A percentile compares a stretch with the other conserved stretches of the same genome.
phyloP scores from a whole-genome alignment of 2,329 filamentous ascomycete genomes.

The Xylariales sp. region DNA sequence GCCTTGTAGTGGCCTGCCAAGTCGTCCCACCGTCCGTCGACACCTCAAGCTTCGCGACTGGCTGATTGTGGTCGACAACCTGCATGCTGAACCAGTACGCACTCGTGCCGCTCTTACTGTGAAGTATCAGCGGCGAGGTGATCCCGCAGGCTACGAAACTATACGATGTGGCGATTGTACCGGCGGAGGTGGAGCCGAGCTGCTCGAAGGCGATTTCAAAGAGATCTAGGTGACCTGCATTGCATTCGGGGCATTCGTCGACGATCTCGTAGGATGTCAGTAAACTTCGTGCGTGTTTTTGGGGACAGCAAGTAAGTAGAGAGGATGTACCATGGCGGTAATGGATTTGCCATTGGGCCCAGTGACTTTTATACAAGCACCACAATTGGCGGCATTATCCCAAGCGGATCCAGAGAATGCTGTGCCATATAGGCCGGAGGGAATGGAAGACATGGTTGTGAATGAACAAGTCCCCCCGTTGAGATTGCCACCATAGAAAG shows the following conservation, averaged over 20 bases:
- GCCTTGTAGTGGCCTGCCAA: conserved; percentile 52
- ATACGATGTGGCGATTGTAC: conserved; percentile 36
- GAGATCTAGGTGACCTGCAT: conserved; percentile 36
- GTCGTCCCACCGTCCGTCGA: conserved; percentile 54
- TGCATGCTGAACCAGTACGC: conserved; percentile 51
- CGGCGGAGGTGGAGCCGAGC: conserved; percentile 30
- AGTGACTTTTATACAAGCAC: conserved; percentile 56
- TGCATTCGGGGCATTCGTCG: conserved; percentile 41
- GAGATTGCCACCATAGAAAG: conserved; percentile 52
- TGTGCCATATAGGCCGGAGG: conserved; percentile 54
- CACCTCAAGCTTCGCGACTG: conserved; percentile 53
- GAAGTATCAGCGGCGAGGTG: conserved; percentile 34
- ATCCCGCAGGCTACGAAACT: conserved; percentile 36
- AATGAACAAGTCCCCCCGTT: conserved; percentile 60
- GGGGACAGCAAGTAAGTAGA: background rate
- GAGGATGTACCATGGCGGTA: conserved; percentile 54
- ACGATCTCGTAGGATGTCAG: conserved; percentile 28
- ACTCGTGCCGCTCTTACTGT: conserved; percentile 40
- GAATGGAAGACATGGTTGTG: conserved; percentile 53
- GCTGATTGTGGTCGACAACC: conserved; percentile 57
- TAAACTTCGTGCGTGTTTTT: background rate
- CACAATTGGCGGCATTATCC: conserved; percentile 52
- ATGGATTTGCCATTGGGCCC: conserved; percentile 52
- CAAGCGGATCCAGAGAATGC: conserved; percentile 57
- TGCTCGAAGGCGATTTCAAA: conserved; percentile 37